Percentiles rank a stretch among this genome's conserved stretches.
phyloP scores from a whole-genome alignment of 306 rosid genomes.

The Cercis canadensis region DNA sequence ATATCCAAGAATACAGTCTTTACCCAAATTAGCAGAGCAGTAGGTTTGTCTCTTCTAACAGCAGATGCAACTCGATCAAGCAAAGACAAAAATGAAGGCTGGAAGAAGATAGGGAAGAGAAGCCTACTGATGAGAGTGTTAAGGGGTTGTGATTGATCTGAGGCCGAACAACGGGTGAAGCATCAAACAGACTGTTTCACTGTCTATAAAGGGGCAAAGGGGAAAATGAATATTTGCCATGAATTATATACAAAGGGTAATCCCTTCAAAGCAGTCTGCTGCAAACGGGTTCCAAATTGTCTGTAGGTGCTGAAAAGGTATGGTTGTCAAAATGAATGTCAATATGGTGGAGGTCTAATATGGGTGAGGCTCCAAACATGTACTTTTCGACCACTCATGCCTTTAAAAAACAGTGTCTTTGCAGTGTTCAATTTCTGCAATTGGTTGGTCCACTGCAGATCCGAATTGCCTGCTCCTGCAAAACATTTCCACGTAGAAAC shows the following conservation, averaged over 20 bases:
- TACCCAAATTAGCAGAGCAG: conserved; percentile 19
- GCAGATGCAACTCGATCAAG: conserved; percentile 22
- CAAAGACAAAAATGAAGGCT: conserved; percentile 23
- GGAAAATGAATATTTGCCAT: conserved; percentile 10
- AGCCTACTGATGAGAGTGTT: not conserved
- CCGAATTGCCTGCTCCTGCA: conserved; percentile 33
- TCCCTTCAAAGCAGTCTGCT: conserved; percentile 17
- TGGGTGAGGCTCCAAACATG: not conserved
- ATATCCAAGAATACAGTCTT: conserved; percentile 13
- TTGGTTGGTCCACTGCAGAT: conserved; percentile 21
- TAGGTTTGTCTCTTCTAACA: conserved; percentile 10
- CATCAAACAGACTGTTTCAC: conserved; percentile 3
- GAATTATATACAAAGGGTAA: conserved; percentile 4
- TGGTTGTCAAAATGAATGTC: not conserved
- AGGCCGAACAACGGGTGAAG: not conserved
- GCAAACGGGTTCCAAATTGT: conserved; percentile 24
- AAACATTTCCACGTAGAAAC: conserved; percentile 26
- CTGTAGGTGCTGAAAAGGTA: not conserved
- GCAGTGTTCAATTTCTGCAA: conserved; percentile 12
- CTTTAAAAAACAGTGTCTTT: not conserved
- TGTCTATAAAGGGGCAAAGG: not conserved
- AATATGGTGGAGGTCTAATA: not conserved
- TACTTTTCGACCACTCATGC: conserved; percentile 16
- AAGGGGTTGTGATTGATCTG: not conserved
- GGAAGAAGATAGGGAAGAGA: conserved; percentile 12